Evolutionary conservation across 129 eudicot species (phyloP), one percentile per base, ranked within the genome.

Genomic region (Deinandra increscens): DNA sequence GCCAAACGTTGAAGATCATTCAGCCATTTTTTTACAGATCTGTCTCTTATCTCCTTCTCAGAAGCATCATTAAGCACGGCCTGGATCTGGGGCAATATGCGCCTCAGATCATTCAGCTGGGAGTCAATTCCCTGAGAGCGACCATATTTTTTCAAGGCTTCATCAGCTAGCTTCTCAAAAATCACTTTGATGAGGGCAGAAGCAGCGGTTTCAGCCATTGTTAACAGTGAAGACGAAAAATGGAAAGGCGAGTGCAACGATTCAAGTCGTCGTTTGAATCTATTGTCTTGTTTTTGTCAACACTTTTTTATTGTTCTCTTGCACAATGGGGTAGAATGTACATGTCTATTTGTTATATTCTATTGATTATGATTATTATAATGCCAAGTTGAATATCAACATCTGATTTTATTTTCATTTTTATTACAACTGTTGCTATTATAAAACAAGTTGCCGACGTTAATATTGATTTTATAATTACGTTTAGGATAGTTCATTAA

Each of bases 11-110:
- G 64, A 41, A 58, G 64, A 5, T 8, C 6, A 10, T 19, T 54
- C 3, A 54, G 14, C 38, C 50, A 66, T 61, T 9, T 44, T 36
- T 15, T 31, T 9, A 80, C 81, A n/a, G 71, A 6, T 29, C 4
- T 7, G 0, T 69, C 54, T 0, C 46, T 76, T 13, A 68, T 10
- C 45, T 84, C 84, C 64, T 80, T 84, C 0, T 73, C 71, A 69
- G 79, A 79, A 2, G 85, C 89, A 78, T 84, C 89, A 61, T 68
- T 72, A 34, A 84, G 83, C 69, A 81, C 71, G 8, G 50, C 80
- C 12, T 34, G 78, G 42, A 84, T 59, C 10, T 23, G 72, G 2
- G 66, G 9, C 46, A 84, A 43, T 2, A 12, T 70, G 2, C 13
- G n/a, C 17, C 46, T 37, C 66, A 74, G 55, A 34, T 43, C 61